A percentile compares a stretch with the other conserved stretches of the same genome.
These are phyloP conservation scores for Vitis rupestris DNA, from an alignment of 164 flowering plant species.

Conservation along the genomic window DNA sequence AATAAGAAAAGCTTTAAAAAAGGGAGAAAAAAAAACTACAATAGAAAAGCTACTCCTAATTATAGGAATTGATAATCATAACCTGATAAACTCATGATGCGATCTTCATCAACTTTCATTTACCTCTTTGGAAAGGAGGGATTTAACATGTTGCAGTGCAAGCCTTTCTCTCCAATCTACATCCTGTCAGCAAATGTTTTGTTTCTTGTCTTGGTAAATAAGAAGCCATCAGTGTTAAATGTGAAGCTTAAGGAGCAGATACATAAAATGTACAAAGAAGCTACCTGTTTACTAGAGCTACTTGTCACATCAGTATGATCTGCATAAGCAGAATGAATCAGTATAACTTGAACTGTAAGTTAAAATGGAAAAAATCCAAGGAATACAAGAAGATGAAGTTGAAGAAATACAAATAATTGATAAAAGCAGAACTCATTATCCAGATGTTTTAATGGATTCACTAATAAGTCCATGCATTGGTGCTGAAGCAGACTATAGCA, in stretches of 20 bases:
- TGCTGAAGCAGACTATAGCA: no score
- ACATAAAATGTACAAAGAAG: slow-evolving; percentile 5
- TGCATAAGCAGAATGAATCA: slow-evolving; percentile 25
- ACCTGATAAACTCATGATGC: neutral
- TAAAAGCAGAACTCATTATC: neutral
- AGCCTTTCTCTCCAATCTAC: slow-evolving; percentile 72
- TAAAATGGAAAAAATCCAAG: neutral
- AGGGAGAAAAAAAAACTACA: neutral
- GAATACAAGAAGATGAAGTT: neutral
- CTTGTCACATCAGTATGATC: slow-evolving; percentile 29
- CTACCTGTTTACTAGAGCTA: slow-evolving; percentile 46
- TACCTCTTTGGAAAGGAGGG: slow-evolving; percentile 81
- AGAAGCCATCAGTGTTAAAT: neutral
- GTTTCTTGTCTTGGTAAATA: neutral
- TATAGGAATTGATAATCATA: neutral
- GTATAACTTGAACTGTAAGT: neutral
- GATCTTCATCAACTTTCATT: slow-evolving; percentile 14
- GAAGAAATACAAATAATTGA: neutral
- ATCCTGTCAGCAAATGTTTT: slow-evolving; percentile 34
- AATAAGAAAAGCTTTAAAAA: no score
- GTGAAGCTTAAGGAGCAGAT: slow-evolving; percentile 1
- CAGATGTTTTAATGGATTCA: no score
- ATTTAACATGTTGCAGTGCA: slow-evolving; percentile 59
- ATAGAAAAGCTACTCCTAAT: neutral
- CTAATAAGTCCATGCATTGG: no score